These are phyloP conservation scores for Eucalyptus paniculata DNA, from an alignment of 345 rosid genomes.

Conservation along the genomic window DNA sequence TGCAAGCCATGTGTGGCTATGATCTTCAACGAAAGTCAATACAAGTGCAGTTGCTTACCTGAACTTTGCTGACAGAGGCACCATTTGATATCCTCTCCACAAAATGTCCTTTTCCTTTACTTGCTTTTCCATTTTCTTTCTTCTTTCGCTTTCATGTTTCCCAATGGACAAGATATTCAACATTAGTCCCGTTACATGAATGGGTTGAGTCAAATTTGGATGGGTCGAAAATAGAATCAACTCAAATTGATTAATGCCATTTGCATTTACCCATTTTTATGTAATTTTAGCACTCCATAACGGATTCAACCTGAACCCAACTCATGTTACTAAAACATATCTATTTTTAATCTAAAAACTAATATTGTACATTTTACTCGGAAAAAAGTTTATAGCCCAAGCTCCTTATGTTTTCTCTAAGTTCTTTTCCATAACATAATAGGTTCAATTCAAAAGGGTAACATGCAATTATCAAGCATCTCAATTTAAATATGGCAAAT, in stretches of 20 bases:
- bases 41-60: neutral
- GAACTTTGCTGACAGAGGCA: neutral
- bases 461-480: neutral
- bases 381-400: fast-evolving
- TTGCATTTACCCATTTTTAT: fast-evolving
- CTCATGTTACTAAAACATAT: fast-evolving
- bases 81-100: neutral
- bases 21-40: neutral
- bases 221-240: fast-evolving
- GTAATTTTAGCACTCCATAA: neutral
- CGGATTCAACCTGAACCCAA: fast-evolving
- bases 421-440: neutral
- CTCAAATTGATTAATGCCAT: neutral
- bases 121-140: too few species aligned
- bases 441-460: neutral
- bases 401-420: neutral
- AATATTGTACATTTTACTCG: neutral
- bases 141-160: neutral
- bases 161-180: neutral
- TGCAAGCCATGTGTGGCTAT: neutral
- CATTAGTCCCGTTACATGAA: fast-evolving
- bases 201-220: neutral
- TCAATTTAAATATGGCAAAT: neutral
- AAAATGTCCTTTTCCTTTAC: neutral
- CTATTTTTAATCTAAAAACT: neutral